Evolutionary conservation across 148 eudicot species (phyloP).

Genomic region (Chenopodium album): DNA sequence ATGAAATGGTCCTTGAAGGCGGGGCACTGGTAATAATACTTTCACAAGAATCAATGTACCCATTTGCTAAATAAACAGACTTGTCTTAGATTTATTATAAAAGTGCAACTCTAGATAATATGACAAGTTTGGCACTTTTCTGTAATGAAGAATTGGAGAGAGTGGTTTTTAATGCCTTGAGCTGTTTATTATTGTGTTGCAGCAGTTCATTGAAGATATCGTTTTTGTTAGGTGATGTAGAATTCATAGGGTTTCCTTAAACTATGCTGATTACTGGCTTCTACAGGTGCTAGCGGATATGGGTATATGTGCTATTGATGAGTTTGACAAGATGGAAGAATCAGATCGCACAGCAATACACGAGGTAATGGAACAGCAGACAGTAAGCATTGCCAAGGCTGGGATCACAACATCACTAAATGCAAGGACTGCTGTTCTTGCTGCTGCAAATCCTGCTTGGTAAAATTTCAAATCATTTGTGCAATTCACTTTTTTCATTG

Average conservation of each 20-base stretch:
- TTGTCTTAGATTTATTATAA: background rate
- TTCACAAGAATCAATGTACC: background rate
- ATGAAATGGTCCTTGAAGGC: conserved; percentile 98
- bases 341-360: conserved; percentile 98
- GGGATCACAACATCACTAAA: conserved; percentile 97
- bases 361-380: conserved; percentile 99
- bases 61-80: conserved; percentile 8
- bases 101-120: background rate
- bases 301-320: conserved; percentile 99
- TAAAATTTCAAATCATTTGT: conserved; percentile 20
- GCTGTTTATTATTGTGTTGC: background rate
- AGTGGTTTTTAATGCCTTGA: background rate
- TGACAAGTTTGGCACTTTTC: background rate
- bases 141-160: background rate
- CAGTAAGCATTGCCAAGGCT: conserved; percentile 99
- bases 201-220: background rate
- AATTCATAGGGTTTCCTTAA: background rate
- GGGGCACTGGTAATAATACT: conserved; percentile 78
- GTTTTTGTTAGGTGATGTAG: background rate
- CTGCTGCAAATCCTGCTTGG: conserved; percentile 99
- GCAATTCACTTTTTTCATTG: background rate
- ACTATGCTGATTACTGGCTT: conserved; percentile 9
- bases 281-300: conserved; percentile 93
- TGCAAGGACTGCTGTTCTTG: conserved; percentile 98
- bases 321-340: conserved; percentile 99